Evolutionary conservation across 345 rosid genomes (phyloP).

Genomic region (Ceriops tagal): DNA sequence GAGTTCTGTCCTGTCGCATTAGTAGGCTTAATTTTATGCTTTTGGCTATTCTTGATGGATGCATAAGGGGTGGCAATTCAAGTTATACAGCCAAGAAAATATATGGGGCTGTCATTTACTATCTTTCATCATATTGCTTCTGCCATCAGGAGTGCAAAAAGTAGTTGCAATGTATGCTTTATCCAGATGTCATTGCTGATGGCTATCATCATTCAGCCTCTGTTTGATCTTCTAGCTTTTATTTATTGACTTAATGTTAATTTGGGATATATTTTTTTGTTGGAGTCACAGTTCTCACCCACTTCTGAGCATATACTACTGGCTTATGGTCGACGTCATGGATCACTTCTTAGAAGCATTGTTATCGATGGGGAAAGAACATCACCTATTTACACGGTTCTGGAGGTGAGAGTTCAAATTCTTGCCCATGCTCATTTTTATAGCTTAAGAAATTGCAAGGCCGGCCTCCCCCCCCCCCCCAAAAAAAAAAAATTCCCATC

Average conservation of each 20-base stretch:
- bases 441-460: neutral
- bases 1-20: neutral
- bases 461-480: neutral
- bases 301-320: slow-evolving; percentile 90
- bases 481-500: neutral
- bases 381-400: slow-evolving; percentile 79
- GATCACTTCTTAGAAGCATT: slow-evolving; percentile 82
- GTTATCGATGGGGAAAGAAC: slow-evolving; percentile 81
- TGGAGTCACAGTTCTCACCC: slow-evolving; percentile 84
- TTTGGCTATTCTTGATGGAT: slow-evolving; percentile 3
- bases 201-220: neutral
- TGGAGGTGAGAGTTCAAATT: slow-evolving; percentile 56
- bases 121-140: too few relatives aligned
- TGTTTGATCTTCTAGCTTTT: neutral
- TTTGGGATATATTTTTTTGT: slow-evolving; percentile 4
- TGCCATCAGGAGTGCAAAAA: too few relatives aligned
- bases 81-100: neutral
- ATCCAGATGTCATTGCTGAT: too few relatives aligned
- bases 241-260: neutral
- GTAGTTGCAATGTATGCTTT: too few relatives aligned
- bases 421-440: neutral
- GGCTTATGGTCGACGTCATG: slow-evolving; percentile 96
- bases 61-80: neutral
- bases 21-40: neutral
- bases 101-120: too few relatives aligned